Base-by-base conservation (phyloP, 164 flowering plant genomes). In the Echeveria elegans region DNA sequence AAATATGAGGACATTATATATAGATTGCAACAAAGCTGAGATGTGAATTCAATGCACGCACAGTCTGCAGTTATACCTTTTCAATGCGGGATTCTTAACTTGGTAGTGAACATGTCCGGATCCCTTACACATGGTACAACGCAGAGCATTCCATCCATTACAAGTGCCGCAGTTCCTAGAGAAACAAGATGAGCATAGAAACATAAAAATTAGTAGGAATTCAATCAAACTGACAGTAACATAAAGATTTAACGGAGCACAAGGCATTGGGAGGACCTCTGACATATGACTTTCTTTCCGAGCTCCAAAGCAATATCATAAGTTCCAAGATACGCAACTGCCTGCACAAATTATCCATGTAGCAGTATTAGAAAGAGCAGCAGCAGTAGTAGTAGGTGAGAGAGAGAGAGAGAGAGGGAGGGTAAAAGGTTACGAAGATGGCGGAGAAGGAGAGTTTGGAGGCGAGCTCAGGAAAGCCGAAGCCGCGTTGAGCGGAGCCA, bases 401-500 rank as follows among this genome's bases (percentile, higher is more conserved):
- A n/a, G n/a, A n/a, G n/a, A n/a, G n/a, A n/a, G n/a, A n/a, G n/a
- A n/a, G n/a, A n/a, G n/a, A n/a, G n/a, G n/a, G n/a, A n/a, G n/a
- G n/a, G n/a, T n/a, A 9, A 16, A 37, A 67, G 5, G 8, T 53
- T 53, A 67, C 37, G 43, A 56, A 31, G 14, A 52, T 56, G 5
- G 63, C 36, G 31, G 68, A 38, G 38, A 66, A 66, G 11, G 68
- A 66, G 38, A 66, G 38, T 45, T 66, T 45, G 24, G 68, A 45
- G 26, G 34, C 34, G 58, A 47, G 48, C 38, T 66, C 38, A 16
- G 68, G 98, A 43, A 91, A 56, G 72, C 98, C 98, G 59, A 89
- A 94, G 64, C 97, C 97, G 30, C 97, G 97, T 40, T 85, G 92
- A 65, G 98, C 96, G 58, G 98, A 93, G 72, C 98, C 97, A n/a